Conservation (phyloP, 768 basidiomycete genomes). For the Chalciporus sphaerocephalus region DNA sequence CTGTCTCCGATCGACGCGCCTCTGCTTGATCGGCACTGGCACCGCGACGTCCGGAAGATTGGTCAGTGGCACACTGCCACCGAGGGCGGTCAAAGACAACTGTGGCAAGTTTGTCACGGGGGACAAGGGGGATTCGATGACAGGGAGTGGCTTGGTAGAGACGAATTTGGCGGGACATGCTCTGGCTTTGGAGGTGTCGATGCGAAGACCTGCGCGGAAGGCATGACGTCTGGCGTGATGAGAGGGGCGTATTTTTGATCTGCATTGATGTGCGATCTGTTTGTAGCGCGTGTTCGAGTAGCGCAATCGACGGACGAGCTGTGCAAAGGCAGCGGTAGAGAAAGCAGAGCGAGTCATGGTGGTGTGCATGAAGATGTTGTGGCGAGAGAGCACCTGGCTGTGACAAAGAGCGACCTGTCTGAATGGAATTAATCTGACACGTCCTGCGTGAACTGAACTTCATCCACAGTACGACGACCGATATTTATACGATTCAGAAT, state of each 20-base stretch:
- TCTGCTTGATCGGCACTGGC: neutral
- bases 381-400: neutral
- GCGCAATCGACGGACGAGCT: conserved; percentile 40
- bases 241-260: conserved; percentile 34
- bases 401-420: neutral
- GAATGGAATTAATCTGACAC: conserved; percentile 5
- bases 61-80: neutral
- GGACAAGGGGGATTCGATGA: conserved; percentile 15
- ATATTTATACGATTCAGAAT: conserved; percentile 20
- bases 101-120: neutral
- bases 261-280: conserved; percentile 36
- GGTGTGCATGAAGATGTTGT: conserved; percentile 3
- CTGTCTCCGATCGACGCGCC: neutral
- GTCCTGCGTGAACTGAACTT: conserved; percentile 10
- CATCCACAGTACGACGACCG: no score
- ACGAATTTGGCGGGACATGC: conserved; percentile 37
- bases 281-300: conserved; percentile 41
- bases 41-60: conserved; percentile 10
- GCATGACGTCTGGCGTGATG: conserved; percentile 50
- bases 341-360: conserved; percentile 22
- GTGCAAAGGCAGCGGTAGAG: conserved; percentile 25
- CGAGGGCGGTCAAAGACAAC: neutral
- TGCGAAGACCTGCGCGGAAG: conserved; percentile 36
- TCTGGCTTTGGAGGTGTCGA: conserved; percentile 42
- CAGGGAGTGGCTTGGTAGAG: conserved; percentile 37